These are phyloP conservation scores for Sistotremastrum suecicum DNA, from an alignment of 768 basidiomycete species.

Conservation along the genomic window DNA sequence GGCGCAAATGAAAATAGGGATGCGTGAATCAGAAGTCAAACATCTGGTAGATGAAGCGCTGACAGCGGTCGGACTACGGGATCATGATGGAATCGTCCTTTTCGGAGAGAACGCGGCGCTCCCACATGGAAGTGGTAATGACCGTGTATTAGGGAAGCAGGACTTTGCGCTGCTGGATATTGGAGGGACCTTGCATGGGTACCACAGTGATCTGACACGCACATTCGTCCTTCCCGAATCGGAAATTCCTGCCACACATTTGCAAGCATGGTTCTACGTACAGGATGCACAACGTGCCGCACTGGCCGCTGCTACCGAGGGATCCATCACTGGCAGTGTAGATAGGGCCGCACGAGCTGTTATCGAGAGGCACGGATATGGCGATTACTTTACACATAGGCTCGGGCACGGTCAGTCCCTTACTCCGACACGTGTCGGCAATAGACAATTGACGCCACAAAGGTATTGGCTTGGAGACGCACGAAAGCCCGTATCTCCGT, in stretches of 20 bases:
- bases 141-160: constrained; percentile 35
- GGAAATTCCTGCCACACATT: constrained; percentile 36
- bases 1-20: constrained; percentile 48
- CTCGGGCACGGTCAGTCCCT: constrained; percentile 53
- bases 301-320: constrained; percentile 29
- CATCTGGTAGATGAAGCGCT: constrained; percentile 45
- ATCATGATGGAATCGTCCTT: constrained; percentile 48
- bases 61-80: constrained; percentile 39
- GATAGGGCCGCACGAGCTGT: constrained; percentile 47
- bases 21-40: constrained; percentile 58
- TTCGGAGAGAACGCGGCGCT: constrained; percentile 84
- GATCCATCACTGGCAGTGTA: constrained; percentile 35
- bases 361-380: constrained; percentile 30
- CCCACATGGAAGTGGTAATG: constrained; percentile 70
- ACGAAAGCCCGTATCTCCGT: constrained; percentile 69
- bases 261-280: constrained; percentile 51
- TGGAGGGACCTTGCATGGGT: constrained; percentile 57
- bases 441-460: constrained; percentile 7
- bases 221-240: constrained; percentile 55
- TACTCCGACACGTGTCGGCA: neutral
- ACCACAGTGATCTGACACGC: constrained; percentile 69
- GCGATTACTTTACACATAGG: constrained; percentile 62
- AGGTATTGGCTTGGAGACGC: constrained; percentile 79
- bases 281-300: constrained; percentile 49
- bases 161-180: constrained; percentile 71